Evolutionary conservation across 2,329 filamentous ascomycete genomes (phyloP), one percentile per base, ranked within the genome.

Genomic region (Sarocladium kiliense): DNA sequence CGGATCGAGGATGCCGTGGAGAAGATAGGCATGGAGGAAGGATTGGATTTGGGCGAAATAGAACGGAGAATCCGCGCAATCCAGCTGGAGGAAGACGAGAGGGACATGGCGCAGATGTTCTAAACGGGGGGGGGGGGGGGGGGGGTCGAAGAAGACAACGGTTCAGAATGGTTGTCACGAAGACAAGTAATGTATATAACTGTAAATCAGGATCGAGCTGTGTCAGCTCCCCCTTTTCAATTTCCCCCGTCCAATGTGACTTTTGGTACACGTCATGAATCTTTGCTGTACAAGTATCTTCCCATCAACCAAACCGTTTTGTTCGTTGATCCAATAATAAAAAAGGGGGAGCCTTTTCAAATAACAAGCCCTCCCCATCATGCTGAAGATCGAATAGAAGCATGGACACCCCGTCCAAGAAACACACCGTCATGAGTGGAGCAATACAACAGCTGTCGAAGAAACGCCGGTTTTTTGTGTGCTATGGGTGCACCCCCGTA

Each of bases 341-440:
- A 18, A 47, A 47, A 47, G 25, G 23, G 25, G 44, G 25, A 26
- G 44, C 9, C 11, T 6, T n/a, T 18, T n/a, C 27, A 11, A 30
- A 30, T 23, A 36, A 21, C 30, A 3, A 23, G n/a, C 27, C 27
- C 30, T 21, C 47, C 27, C n/a, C 26, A 51, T 23, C 47, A 51
- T 51, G 47, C 47, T 51, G 47, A 49, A 49, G n/a, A 44, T 18
- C 7, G 27, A 34, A 51, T 7, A 36, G 18, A 51, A 51, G 18
- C 12, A n/a, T 10, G 5, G 6, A 21, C 2, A 34, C 16, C 47
- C 47, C 47, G 27, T 18, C 19, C 47, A 21, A 51, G 50, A 61
- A 58, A 60, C 56, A 47, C 59, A 66, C 61, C 63, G 66, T 75
- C 71, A 66, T 75, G 72, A 75, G 71, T 66, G 72, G 73, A 75